phyloP scores from a whole-genome alignment of 164 flowering plant genomes.

The Berberis vulgaris region DNA sequence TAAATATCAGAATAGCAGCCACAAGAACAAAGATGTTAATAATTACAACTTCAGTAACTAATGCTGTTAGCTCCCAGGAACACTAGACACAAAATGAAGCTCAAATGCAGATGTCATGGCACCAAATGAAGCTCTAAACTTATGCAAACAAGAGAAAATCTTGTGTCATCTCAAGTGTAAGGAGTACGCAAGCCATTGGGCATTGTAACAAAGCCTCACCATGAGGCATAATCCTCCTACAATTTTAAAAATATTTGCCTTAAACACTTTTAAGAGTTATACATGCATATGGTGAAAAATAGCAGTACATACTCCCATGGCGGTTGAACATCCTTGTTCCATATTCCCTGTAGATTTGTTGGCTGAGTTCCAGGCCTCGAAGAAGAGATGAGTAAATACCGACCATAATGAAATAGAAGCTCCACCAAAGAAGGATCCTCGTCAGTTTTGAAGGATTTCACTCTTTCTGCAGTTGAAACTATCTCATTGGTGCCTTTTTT shows the following conservation, averaged over 20 bases:
- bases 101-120: no score
- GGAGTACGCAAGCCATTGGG: no score
- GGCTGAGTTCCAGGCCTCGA: constrained; percentile 90
- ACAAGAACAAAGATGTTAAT: no score
- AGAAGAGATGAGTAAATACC: constrained; percentile 85
- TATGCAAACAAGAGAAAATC: no score
- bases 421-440: constrained; percentile 92
- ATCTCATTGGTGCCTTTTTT: constrained; percentile 11
- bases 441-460: constrained; percentile 66
- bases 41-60: no score
- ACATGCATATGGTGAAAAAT: not conserved
- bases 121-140: no score
- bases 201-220: no score
- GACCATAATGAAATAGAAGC: constrained; percentile 88
- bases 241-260: not conserved
- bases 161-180: no score
- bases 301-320: constrained; percentile 80
- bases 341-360: constrained; percentile 89
- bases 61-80: no score
- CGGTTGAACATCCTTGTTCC: constrained; percentile 79
- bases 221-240: no score
- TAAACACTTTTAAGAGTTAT: not conserved
- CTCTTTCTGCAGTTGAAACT: constrained; percentile 60
- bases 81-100: no score
- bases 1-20: no score